Percentiles rank a stretch among this genome's conserved stretches.
These are phyloP conservation scores for Cordyceps tenuipes DNA, from an alignment of 2,329 filamentous ascomycete genomes.

Conservation along the genomic window DNA sequence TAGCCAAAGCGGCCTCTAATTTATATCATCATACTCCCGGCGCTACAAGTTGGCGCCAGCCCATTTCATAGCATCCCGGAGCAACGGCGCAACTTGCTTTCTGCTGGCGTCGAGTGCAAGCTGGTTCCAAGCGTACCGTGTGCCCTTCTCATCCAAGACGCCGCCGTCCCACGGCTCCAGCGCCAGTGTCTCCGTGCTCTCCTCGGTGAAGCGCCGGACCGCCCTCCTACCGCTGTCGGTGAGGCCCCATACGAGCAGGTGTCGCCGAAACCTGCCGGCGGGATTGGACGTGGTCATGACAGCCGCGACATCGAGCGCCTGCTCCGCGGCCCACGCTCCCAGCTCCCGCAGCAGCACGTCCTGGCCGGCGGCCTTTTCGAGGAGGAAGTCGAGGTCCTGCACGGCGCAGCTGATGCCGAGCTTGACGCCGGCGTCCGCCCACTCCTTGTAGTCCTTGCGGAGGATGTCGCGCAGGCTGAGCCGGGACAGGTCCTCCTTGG, in stretches of 20 bases:
- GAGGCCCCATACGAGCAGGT: slow-evolving; percentile 60
- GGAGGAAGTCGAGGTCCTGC: slow-evolving; percentile 52
- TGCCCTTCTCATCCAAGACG: slow-evolving; percentile 35
- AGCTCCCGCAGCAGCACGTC: slow-evolving; percentile 40
- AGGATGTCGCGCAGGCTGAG: slow-evolving; percentile 59
- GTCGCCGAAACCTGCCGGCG: slow-evolving; percentile 49
- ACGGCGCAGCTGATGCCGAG: slow-evolving; percentile 63
- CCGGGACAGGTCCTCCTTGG: slow-evolving; percentile 59
- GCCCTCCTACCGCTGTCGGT: slow-evolving; percentile 40
- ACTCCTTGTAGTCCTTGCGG: slow-evolving; percentile 80
- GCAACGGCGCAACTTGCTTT: slow-evolving; percentile 61
- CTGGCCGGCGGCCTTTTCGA: slow-evolving; percentile 37
- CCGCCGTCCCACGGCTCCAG: slow-evolving; percentile 48
- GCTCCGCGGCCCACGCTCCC: slow-evolving; percentile 45
- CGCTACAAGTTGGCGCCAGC: slow-evolving; percentile 14
- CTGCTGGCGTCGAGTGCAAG: slow-evolving; percentile 50
- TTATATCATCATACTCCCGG: too few relatives aligned
- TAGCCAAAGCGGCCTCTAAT: too few relatives aligned
- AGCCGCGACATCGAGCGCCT: slow-evolving; percentile 51
- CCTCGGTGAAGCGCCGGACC: slow-evolving; percentile 45
- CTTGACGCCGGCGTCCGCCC: slow-evolving; percentile 47
- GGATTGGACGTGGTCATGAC: slow-evolving; percentile 62
- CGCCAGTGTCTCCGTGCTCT: slow-evolving; percentile 39
- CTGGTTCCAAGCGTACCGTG: slow-evolving; percentile 60
- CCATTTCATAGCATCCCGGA: slow-evolving; percentile 47